phyloP scores from a whole-genome alignment of 345 rosid genomes.

The Euphorbia peplus region DNA sequence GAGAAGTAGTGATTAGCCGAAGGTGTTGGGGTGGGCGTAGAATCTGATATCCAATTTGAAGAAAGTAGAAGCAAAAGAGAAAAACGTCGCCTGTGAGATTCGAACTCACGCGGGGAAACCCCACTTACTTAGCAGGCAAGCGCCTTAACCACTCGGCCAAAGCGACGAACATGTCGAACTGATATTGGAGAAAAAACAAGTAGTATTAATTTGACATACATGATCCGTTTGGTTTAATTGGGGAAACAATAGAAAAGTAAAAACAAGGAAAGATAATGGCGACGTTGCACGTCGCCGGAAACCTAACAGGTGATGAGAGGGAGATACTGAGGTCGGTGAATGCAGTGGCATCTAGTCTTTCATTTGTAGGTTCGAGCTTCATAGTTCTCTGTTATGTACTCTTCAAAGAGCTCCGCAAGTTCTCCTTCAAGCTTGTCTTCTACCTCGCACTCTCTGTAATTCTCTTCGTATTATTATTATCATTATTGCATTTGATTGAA shows the following conservation, averaged over 20 bases:
- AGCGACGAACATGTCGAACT: too few relatives aligned
- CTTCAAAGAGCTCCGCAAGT: slow-evolving; percentile 90
- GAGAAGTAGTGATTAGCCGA: too few relatives aligned
- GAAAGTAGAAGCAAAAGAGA: too few relatives aligned
- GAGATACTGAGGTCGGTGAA: slow-evolving; percentile 55
- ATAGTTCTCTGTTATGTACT: slow-evolving; percentile 86
- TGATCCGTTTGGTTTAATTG: too few relatives aligned
- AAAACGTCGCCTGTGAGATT: slow-evolving; percentile 14
- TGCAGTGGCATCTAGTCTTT: slow-evolving; percentile 73
- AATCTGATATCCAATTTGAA: too few relatives aligned
- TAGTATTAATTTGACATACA: too few relatives aligned
- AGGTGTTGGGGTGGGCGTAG: too few relatives aligned
- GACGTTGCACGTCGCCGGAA: slow-evolving; percentile 37
- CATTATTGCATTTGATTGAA: too few relatives aligned
- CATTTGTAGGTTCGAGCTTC: slow-evolving; percentile 81
- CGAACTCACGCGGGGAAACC: slow-evolving; percentile 8
- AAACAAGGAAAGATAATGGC: slow-evolving; percentile 25
- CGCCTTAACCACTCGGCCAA: slow-evolving; percentile 83
- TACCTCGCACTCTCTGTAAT: slow-evolving; percentile 91
- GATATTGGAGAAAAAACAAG: too few relatives aligned
- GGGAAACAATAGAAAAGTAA: too few relatives aligned
- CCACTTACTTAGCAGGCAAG: slow-evolving; percentile 58
- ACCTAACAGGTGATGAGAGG: slow-evolving; percentile 49
- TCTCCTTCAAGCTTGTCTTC: slow-evolving; percentile 98
- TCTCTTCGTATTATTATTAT: too few relatives aligned